Evolutionary conservation across 176 grass and related monocot genomes (phyloP).

Genomic region (Aegilops tauschii): DNA sequence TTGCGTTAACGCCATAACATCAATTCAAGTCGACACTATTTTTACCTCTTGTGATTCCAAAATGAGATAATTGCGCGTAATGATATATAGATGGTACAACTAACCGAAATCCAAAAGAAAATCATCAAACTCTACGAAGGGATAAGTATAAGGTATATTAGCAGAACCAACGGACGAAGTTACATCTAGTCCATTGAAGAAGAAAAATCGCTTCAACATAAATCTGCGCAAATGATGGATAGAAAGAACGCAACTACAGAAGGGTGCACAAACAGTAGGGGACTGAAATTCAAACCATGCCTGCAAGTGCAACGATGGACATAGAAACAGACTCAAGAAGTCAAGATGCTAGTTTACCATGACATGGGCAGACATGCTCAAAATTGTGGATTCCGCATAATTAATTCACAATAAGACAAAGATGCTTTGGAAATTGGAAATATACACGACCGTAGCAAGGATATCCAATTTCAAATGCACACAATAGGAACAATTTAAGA

Average conservation of each 20-base stretch:
- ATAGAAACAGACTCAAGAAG: background rate
- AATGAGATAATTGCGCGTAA: background rate
- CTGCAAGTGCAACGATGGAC: background rate
- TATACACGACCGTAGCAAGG: background rate
- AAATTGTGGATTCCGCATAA: background rate
- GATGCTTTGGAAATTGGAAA: background rate
- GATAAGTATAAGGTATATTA: slow-evolving; percentile 13
- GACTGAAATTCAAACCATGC: background rate
- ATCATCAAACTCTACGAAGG: background rate
- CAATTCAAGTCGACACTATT: background rate
- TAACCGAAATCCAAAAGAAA: background rate
- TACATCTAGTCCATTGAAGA: background rate
- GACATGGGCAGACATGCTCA: background rate
- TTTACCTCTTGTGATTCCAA: background rate
- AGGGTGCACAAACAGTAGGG: background rate
- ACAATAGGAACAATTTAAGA: background rate
- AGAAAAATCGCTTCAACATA: background rate
- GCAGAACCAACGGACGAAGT: slow-evolving; percentile 15
- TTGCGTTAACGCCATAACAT: background rate
- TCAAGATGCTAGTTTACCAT: background rate
- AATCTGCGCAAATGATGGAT: background rate
- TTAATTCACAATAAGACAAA: background rate
- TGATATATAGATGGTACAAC: background rate
- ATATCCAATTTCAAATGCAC: background rate
- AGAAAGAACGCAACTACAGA: background rate